These are phyloP conservation scores for Solanum stenotomum DNA, from an alignment of 257 asterid species.

Conservation along the genomic window DNA sequence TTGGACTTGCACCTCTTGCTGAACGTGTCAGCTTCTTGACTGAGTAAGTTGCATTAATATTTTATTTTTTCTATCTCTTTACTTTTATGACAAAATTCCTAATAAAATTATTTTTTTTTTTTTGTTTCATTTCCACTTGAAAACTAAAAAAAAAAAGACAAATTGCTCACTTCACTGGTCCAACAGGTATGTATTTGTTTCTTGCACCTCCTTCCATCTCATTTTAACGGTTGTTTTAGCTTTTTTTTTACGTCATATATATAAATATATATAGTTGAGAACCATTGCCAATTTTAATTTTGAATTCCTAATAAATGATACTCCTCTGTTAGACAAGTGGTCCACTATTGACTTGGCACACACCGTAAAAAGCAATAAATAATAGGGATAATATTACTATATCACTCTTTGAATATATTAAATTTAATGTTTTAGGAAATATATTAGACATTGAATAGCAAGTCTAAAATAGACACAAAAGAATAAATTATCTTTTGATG, in stretches of 20 bases:
- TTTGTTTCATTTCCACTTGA: neutral
- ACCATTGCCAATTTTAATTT: no score
- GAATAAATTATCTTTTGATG: no score
- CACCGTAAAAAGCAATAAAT: no score
- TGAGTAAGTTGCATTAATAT: conserved; percentile 17
- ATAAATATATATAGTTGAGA: no score
- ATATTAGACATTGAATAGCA: no score
- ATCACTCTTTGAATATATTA: no score
- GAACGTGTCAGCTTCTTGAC: conserved; percentile 42
- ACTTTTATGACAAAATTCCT: neutral
- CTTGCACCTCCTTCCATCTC: neutral
- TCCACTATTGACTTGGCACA: no score
- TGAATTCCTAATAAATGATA: neutral
- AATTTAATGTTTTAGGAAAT: no score
- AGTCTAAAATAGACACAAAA: no score
- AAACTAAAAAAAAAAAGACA: conserved; percentile 13
- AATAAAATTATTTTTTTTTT: neutral
- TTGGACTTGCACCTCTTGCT: conserved; percentile 38
- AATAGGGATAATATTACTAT: no score
- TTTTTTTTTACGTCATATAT: neutral
- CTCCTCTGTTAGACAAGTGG: no score
- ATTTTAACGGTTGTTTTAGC: neutral
- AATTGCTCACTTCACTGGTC: conserved; percentile 35
- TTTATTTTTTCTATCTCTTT: neutral
- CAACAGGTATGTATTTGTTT: conserved; percentile 20